Conservation (phyloP, 2,329 filamentous ascomycete genomes). For the Colletotrichum gloeosporioides region DNA sequence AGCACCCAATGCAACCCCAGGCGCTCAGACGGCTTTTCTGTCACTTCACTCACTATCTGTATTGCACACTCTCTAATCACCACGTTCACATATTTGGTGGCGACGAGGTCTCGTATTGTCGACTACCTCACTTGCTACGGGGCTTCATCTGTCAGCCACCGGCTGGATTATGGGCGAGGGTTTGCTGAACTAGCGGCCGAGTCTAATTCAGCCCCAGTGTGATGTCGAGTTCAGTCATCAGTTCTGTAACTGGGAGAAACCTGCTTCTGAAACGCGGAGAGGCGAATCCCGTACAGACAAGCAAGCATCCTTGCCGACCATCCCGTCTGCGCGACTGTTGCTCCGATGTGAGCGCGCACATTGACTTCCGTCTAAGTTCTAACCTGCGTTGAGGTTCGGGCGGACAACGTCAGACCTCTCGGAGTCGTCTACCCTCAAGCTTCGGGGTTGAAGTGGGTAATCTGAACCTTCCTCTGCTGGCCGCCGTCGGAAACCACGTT, state of each 20-base stretch:
- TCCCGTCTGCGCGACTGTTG: not conserved
- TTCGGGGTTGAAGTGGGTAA: not conserved
- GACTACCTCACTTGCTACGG: not conserved
- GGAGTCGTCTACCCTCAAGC: not conserved
- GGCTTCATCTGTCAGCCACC: not conserved
- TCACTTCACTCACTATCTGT: not conserved
- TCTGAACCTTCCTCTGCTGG: not conserved
- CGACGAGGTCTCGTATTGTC: not conserved
- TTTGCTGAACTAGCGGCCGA: not conserved
- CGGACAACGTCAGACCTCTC: not conserved
- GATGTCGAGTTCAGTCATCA: not conserved
- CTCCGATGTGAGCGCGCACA: not conserved
- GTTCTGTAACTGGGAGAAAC: not conserved
- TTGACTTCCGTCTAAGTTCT: not conserved
- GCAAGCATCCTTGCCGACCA: not conserved
- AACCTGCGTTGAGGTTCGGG: conserved; percentile 7
- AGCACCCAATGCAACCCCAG: not conserved
- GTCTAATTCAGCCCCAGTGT: not conserved
- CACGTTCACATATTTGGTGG: not conserved
- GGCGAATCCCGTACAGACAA: conserved; percentile 10
- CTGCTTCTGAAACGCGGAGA: conserved; percentile 24
- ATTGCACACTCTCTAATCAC: not conserved
- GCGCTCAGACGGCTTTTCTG: not conserved
- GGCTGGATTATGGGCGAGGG: not conserved
- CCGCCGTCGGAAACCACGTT: not conserved